Base-by-base conservation (phyloP, 306 rosid genomes). In the Carpinus viminea region DNA sequence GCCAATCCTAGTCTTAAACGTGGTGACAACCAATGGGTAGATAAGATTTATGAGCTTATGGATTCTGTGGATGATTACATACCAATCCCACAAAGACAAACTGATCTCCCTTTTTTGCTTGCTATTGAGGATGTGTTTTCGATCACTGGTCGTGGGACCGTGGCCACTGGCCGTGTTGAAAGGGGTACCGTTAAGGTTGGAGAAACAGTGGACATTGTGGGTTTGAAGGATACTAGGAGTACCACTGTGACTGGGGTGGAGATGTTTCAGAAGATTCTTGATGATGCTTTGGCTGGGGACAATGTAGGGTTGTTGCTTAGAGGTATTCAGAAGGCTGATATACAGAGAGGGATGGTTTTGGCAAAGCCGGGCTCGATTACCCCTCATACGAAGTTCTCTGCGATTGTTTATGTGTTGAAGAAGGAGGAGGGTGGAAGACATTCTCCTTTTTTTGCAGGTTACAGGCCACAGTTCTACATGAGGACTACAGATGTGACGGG, bases 401-500 rank as follows among this genome's bases (percentile, higher is more conserved):
- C 97, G 0, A 87, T 92, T 83, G 97, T 92, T n/a, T 92, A 92
- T 86, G 93, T 92, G 71, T 79, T 90, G 85, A 92, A 92, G 93
- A 92, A 92, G 88, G 97, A 92, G 51, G 97, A 92, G 79, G 97
- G 97, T 4, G 97, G 97, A 0, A 85, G 97, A 84, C 97, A 92
- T 82, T 92, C 97, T 0, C 97, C 97, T 0, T 92, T 92, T 76
- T 92, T 92, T 2, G 68, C 92, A 0, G 97, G 97, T 16, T 92
- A 92, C 46, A 78, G 97, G 85, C 97, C 97, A 0, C 97, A 92
- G 70, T 92, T 92, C 78, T 92, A 92, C 85, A 92, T 92, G 97
- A 90, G 97, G 90, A 92, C 97, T 41, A 92, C 97, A 10, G 97
- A 92, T 82, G 97, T 92, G 21, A 92, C 97, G 0, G 97, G 97